phyloP scores from a whole-genome alignment of 352 stramenopile genomes.

The Phytophthora capsici region DNA sequence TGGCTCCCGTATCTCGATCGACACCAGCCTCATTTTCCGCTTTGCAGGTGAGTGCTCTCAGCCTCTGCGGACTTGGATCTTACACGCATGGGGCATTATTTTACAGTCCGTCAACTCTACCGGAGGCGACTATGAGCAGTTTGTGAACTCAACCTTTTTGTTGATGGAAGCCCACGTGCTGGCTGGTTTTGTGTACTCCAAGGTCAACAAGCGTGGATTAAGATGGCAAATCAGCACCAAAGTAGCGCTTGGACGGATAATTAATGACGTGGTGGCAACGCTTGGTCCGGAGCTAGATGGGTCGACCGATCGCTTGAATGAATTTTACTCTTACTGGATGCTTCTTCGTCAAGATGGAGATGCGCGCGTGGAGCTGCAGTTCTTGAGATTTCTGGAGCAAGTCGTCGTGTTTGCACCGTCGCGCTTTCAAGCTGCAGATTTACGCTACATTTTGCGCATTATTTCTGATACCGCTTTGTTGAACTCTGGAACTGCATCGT shows the following conservation, averaged over 20 bases:
- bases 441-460: slow-evolving; percentile 68
- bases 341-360: slow-evolving; percentile 76
- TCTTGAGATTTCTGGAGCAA: slow-evolving; percentile 85
- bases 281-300: slow-evolving; percentile 61
- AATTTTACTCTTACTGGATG: slow-evolving; percentile 78
- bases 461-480: slow-evolving; percentile 55
- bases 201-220: slow-evolving; percentile 60
- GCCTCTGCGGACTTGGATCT: slow-evolving; percentile 83
- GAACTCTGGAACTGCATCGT: slow-evolving; percentile 19
- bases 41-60: slow-evolving; percentile 74
- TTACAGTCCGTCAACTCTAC: slow-evolving; percentile 79
- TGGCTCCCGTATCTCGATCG: slow-evolving; percentile 76
- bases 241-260: slow-evolving; percentile 63
- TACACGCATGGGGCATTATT: slow-evolving; percentile 87
- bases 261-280: slow-evolving; percentile 72
- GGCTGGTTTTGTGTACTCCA: slow-evolving; percentile 78
- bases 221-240: slow-evolving; percentile 64
- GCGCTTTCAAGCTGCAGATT: slow-evolving; percentile 59
- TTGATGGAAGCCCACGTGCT: slow-evolving; percentile 81
- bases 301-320: slow-evolving; percentile 52
- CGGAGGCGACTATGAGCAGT: slow-evolving; percentile 85
- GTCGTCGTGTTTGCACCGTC: slow-evolving; percentile 80
- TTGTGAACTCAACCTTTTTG: slow-evolving; percentile 72
- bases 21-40: slow-evolving; percentile 77
- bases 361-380: slow-evolving; percentile 77